phyloP scores from a whole-genome alignment of 345 rosid species.

The Heritiera fomes region DNA sequence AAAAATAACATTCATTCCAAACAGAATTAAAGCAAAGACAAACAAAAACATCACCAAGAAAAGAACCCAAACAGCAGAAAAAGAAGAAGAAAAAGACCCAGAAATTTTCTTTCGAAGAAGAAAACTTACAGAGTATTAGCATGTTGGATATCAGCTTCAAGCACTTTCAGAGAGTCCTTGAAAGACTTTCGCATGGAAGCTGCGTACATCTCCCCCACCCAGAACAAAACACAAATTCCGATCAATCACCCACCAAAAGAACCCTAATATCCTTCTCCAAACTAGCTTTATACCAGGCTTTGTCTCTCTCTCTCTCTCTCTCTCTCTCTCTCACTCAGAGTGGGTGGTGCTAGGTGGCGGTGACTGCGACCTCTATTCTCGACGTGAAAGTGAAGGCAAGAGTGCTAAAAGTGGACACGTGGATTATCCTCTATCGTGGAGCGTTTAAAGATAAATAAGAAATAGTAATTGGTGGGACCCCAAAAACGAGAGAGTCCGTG shows the following conservation, averaged over 20 bases:
- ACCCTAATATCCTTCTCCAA: slow-evolving; percentile 17
- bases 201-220: slow-evolving; percentile 37
- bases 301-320: neutral
- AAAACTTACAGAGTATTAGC: slow-evolving; percentile 60
- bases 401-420: slow-evolving; percentile 30
- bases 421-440: slow-evolving; percentile 26
- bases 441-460: neutral
- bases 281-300: neutral
- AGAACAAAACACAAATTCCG: neutral
- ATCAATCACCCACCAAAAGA: slow-evolving; percentile 5
- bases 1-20: neutral
- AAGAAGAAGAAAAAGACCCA: neutral
- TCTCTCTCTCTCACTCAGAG: neutral
- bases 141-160: slow-evolving; percentile 75
- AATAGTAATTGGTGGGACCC: neutral
- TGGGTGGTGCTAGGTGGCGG: slow-evolving; percentile 32
- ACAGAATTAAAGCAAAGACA: neutral
- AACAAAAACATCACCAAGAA: neutral
- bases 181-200: slow-evolving; percentile 58
- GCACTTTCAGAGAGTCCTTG: slow-evolving; percentile 62
- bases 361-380: slow-evolving; percentile 18
- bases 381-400: slow-evolving; percentile 28
- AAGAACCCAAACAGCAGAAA: slow-evolving; percentile 27
- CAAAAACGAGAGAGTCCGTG: neutral
- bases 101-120: neutral